These are phyloP conservation scores for Pyrenophora seminiperda DNA, from an alignment of 2,329 filamentous ascomycete species.

Conservation along the genomic window DNA sequence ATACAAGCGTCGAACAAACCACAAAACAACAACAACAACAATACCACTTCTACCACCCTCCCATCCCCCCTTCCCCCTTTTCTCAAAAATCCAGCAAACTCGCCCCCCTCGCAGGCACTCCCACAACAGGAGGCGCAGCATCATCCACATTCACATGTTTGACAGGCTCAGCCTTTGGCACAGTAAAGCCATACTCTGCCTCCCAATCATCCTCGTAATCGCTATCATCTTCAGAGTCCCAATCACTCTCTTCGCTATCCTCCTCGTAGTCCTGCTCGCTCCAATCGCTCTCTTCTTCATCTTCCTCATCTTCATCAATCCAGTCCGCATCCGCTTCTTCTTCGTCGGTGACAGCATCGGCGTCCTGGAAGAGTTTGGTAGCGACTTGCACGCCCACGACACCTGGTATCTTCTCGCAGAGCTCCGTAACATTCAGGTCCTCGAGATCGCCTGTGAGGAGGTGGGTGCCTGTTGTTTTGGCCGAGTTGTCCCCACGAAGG, in stretches of 20 bases:
- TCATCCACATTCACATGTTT: not conserved
- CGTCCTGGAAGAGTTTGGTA: slow-evolving; percentile 6
- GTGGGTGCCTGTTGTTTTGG: not conserved
- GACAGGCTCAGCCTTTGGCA: not conserved
- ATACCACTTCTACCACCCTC: too few relatives aligned
- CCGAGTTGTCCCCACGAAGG: not conserved
- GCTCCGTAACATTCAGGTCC: not conserved
- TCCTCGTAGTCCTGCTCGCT: slow-evolving; percentile 14
- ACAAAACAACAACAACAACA: not conserved
- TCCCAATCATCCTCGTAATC: slow-evolving; percentile 18
- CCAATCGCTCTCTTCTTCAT: slow-evolving; percentile 1
- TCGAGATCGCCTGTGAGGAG: slow-evolving; percentile 2
- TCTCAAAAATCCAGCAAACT: slow-evolving; percentile 13
- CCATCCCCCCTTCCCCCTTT: too few relatives aligned
- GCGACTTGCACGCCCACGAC: not conserved
- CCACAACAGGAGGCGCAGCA: not conserved
- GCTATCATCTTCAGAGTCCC: slow-evolving; percentile 15
- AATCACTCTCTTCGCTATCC: slow-evolving; percentile 11
- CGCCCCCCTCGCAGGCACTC: not conserved
- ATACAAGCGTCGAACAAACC: not conserved
- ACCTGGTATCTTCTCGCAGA: not conserved
- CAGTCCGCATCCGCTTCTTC: slow-evolving; percentile 5
- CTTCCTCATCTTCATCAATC: not conserved
- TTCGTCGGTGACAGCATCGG: slow-evolving; percentile 1
- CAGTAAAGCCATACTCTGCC: slow-evolving; percentile 9